Conservation (phyloP, 2,329 filamentous ascomycete genomes). For the Ceratocystis papillata region DNA sequence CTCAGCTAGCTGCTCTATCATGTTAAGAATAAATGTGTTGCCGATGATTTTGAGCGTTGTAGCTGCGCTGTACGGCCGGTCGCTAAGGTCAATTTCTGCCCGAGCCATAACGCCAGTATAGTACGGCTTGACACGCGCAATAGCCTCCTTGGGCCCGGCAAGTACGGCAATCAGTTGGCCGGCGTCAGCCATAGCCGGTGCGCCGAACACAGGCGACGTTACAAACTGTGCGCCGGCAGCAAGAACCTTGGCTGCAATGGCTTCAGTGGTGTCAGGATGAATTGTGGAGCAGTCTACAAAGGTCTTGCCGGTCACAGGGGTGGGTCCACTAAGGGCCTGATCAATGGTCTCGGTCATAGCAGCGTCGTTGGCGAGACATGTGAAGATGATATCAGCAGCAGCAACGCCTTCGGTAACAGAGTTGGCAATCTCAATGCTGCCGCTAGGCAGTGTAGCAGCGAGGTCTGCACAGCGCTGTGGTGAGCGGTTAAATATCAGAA, state of each 20-base stretch:
- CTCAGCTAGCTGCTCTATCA: conserved; percentile 69
- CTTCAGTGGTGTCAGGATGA: conserved; percentile 68
- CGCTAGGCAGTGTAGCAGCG: conserved; percentile 46
- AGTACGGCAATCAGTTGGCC: conserved; percentile 64
- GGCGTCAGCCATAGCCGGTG: conserved; percentile 57
- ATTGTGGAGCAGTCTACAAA: conserved; percentile 84
- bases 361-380: conserved; percentile 67
- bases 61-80: conserved; percentile 57
- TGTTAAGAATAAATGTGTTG: conserved; percentile 76
- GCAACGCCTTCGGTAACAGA: conserved; percentile 56
- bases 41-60: conserved; percentile 70
- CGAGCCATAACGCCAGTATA: conserved; percentile 61
- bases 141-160: conserved; percentile 50
- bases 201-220: conserved; percentile 59
- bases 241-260: conserved; percentile 47
- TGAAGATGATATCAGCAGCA: conserved; percentile 67
- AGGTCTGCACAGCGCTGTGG: conserved; percentile 53
- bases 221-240: conserved; percentile 61
- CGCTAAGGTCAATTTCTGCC: conserved; percentile 58
- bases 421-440: conserved; percentile 53
- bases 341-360: conserved; percentile 55
- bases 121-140: conserved; percentile 57
- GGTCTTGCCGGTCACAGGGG: conserved; percentile 56
- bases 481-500: conserved; percentile 75
- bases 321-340: conserved; percentile 40